phyloP scores from a whole-genome alignment of 148 eudicot genomes.

The Selenicereus undatus region DNA sequence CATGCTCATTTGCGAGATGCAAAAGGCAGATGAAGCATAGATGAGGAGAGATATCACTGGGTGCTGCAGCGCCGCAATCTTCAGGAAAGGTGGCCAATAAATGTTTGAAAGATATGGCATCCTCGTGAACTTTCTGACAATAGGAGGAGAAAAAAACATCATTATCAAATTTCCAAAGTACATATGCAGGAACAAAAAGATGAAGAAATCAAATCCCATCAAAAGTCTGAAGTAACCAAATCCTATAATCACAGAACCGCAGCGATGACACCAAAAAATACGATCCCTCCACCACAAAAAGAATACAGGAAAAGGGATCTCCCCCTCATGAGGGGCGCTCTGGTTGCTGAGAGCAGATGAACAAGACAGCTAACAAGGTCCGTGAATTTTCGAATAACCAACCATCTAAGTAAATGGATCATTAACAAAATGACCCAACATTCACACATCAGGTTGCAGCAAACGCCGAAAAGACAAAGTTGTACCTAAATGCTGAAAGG shows the following conservation, averaged over 20 bases:
- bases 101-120: slow-evolving; percentile 30
- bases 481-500: neutral
- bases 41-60: slow-evolving; percentile 42
- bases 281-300: too few species aligned
- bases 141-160: slow-evolving; percentile 2
- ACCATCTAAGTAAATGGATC: neutral
- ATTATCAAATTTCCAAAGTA: neutral
- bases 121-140: slow-evolving; percentile 28
- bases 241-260: too few species aligned
- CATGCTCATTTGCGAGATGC: slow-evolving; percentile 53
- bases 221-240: neutral
- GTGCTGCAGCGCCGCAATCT: slow-evolving; percentile 33
- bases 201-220: neutral
- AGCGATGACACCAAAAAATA: too few species aligned
- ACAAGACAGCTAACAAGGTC: neutral
- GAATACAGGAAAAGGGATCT: neutral
- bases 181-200: neutral
- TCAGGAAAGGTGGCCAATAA: slow-evolving; percentile 33
- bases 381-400: neutral
- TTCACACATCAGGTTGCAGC: neutral
- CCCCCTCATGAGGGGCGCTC: neutral
- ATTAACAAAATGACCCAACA: neutral
- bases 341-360: neutral
- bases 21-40: slow-evolving; percentile 46
- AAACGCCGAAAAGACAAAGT: neutral